Conservation (phyloP, 1,139 yeast genomes). For the Candida glucosophila region DNA sequence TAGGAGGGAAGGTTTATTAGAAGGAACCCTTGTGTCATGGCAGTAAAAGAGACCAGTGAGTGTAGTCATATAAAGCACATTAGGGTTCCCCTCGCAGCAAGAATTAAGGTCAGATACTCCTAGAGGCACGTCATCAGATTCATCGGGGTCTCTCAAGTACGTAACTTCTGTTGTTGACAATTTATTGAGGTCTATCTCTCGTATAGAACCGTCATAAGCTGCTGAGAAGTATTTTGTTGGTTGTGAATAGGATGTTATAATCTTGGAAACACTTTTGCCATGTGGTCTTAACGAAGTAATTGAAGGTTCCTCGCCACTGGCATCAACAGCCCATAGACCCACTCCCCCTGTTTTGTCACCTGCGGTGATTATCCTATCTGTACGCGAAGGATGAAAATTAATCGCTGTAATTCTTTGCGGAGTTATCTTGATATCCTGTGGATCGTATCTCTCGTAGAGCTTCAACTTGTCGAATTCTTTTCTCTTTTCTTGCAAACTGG, state of each 20-base stretch:
- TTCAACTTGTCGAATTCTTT: slow-evolving; percentile 42
- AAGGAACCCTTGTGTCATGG: slow-evolving; percentile 52
- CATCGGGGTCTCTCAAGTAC: slow-evolving; percentile 43
- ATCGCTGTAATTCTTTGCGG: slow-evolving; percentile 68
- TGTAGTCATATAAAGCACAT: slow-evolving; percentile 64
- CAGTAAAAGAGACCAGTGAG: slow-evolving; percentile 68
- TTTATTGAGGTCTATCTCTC: slow-evolving; percentile 59
- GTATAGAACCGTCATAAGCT: slow-evolving; percentile 81
- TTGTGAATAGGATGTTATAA: slow-evolving; percentile 45
- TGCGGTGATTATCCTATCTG: slow-evolving; percentile 60
- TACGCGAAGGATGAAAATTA: slow-evolving; percentile 64
- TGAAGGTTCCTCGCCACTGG: slow-evolving; percentile 41
- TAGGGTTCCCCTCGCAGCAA: slow-evolving; percentile 31
- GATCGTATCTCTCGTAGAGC: slow-evolving; percentile 50
- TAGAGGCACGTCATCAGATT: slow-evolving; percentile 22
- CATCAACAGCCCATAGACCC: slow-evolving; percentile 82
- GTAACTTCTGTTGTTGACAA: slow-evolving; percentile 51
- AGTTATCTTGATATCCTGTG: slow-evolving; percentile 65
- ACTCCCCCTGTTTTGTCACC: slow-evolving; percentile 83
- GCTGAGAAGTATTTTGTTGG: slow-evolving; percentile 55
- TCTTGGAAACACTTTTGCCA: slow-evolving; percentile 61
- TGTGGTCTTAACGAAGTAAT: slow-evolving; percentile 63
- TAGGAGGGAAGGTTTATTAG: slow-evolving; percentile 31
- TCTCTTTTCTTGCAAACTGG: slow-evolving; percentile 37
- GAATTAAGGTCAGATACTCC: slow-evolving; percentile 61